These are phyloP conservation scores for Penicillium crystallinum DNA, from an alignment of 495 filamentous ascomycete genomes.

Conservation along the genomic window DNA sequence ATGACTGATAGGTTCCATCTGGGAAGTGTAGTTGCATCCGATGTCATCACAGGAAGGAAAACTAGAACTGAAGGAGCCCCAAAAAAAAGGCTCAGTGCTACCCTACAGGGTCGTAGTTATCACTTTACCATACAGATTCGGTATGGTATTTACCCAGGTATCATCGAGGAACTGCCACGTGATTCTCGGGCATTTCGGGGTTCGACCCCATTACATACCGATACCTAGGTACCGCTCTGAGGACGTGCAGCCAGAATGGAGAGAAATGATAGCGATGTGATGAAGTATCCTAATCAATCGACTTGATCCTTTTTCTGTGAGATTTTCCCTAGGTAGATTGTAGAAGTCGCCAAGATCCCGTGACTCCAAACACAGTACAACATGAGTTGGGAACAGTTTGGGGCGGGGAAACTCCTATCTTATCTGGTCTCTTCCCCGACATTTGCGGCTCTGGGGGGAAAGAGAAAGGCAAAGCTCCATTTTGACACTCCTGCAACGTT, in stretches of 20 bases:
- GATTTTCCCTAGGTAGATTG: too few relatives aligned
- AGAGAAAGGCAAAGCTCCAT: not conserved
- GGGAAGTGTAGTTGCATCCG: constrained; percentile 31
- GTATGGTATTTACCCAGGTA: not conserved
- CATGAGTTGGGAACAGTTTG: not conserved
- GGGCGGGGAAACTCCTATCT: constrained; percentile 9
- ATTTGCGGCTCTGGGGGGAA: constrained; percentile 19
- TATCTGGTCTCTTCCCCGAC: constrained; percentile 14
- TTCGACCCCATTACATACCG: too few relatives aligned
- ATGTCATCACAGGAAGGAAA: too few relatives aligned
- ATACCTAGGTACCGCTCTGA: too few relatives aligned
- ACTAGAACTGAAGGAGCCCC: constrained; percentile 6
- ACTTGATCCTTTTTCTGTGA: too few relatives aligned
- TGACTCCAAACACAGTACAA: not conserved
- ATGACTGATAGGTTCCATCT: constrained; percentile 21
- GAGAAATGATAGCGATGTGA: too few relatives aligned
- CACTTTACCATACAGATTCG: not conserved
- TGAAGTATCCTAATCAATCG: too few relatives aligned
- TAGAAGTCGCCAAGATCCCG: not conserved
- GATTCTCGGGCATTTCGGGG: not conserved
- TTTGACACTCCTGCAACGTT: not conserved
- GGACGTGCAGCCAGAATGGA: too few relatives aligned
- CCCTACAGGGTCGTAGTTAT: constrained; percentile 21
- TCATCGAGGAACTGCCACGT: not conserved
- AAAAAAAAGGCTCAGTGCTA: constrained; percentile 14